Evolutionary conservation across 1,284 basidiomycete species (phyloP).

Genomic region (Cutaneotrichosporon sp.): DNA sequence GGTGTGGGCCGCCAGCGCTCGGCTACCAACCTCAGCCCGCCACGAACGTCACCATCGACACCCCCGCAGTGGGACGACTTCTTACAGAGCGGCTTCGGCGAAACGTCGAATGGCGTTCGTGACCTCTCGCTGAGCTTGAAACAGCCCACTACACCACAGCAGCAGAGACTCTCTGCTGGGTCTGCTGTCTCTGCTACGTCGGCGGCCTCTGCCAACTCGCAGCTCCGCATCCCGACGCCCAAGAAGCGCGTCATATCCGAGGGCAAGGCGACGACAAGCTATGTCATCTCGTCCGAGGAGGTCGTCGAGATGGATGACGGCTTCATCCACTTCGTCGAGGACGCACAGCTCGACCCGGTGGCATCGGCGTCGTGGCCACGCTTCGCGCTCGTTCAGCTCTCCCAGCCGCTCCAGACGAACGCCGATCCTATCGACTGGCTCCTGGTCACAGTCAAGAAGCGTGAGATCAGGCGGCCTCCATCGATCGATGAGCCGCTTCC

Average conservation of each 20-base stretch:
- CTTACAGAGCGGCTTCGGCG: constrained; percentile 21
- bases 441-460: constrained; percentile 30
- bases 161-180: not conserved
- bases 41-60: not conserved
- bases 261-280: constrained; percentile 2
- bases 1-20: constrained; percentile 6
- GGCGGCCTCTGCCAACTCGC: not conserved
- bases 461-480: constrained; percentile 1
- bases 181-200: not conserved
- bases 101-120: constrained; percentile 9
- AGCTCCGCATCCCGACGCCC: constrained; percentile 1
- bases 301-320: constrained; percentile 35
- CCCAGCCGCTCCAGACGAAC: constrained; percentile 1
- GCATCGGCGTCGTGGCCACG: constrained; percentile 28
- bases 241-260: constrained; percentile 7
- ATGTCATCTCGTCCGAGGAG: constrained; percentile 19
- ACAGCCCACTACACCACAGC: not conserved
- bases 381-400: constrained; percentile 33
- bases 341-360: constrained; percentile 29
- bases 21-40: constrained; percentile 5
- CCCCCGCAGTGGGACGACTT: constrained; percentile 23
- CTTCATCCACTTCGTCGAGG: constrained; percentile 38
- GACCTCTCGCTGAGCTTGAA: constrained; percentile 14
- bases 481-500: constrained; percentile 7
- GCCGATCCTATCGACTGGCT: constrained; percentile 28